These are phyloP conservation scores for Pseudozyma sp. DNA, from an alignment of 1,284 basidiomycete species.

Conservation along the genomic window DNA sequence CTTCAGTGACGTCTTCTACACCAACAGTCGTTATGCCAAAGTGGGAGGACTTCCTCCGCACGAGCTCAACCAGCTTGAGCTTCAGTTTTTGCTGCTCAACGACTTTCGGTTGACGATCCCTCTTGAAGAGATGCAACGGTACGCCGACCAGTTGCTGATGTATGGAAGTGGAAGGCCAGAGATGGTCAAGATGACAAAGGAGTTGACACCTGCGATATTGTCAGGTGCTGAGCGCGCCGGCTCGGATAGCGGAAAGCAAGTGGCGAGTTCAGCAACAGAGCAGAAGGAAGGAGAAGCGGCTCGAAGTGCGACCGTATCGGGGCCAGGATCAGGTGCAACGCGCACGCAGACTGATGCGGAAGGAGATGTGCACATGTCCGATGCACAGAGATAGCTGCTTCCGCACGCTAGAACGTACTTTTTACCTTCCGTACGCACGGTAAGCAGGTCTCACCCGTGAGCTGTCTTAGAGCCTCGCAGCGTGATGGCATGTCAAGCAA, in stretches of 20 bases:
- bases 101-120: conserved; percentile 92
- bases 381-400: conserved; percentile 7
- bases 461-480: too few relatives aligned
- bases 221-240: background rate
- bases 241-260: background rate
- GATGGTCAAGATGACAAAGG: conserved; percentile 32
- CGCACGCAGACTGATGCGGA: conserved; percentile 16
- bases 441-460: too few relatives aligned
- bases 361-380: conserved; percentile 45
- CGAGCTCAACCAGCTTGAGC: conserved; percentile 95
- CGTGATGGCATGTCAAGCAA: too few relatives aligned
- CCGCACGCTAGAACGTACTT: background rate
- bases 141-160: conserved; percentile 85
- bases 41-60: conserved; percentile 92
- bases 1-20: conserved; percentile 98
- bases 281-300: background rate
- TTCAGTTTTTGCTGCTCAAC: conserved; percentile 95
- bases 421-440: too few relatives aligned
- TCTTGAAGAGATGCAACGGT: conserved; percentile 90
- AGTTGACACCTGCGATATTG: background rate
- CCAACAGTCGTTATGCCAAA: conserved; percentile 99
- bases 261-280: background rate
- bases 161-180: conserved; percentile 67
- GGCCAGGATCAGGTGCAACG: background rate
- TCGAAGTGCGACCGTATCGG: background rate